Conservation (phyloP, 805 yeast genomes). For the Nakazawaea wyomingensis region DNA sequence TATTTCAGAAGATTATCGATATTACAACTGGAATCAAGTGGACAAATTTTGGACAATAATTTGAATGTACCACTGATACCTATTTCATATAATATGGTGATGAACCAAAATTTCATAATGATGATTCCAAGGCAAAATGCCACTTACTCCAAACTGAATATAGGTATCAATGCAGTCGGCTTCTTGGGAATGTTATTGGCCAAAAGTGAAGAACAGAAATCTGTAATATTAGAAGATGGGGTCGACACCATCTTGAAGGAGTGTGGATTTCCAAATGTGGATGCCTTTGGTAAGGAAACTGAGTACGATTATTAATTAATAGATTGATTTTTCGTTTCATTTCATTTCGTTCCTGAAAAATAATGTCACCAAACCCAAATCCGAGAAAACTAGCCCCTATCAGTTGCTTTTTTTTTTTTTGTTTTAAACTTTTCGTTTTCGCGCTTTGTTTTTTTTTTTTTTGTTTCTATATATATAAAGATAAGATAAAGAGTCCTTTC, state of each 20-base stretch:
- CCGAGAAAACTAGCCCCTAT: too few relatives aligned
- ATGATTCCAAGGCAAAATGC: slow-evolving; percentile 74
- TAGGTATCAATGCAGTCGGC: slow-evolving; percentile 79
- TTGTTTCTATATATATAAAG: too few relatives aligned
- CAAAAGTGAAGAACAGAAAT: slow-evolving; percentile 53
- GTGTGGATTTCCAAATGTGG: slow-evolving; percentile 63
- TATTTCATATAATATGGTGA: slow-evolving; percentile 72
- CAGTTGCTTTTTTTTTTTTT: too few relatives aligned
- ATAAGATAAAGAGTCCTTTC: too few relatives aligned
- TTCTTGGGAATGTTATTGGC: slow-evolving; percentile 74
- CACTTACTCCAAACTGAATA: slow-evolving; percentile 34
- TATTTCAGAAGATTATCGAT: slow-evolving; percentile 36
- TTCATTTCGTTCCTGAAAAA: too few relatives aligned
- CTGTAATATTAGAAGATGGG: slow-evolving; percentile 42
- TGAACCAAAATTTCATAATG: slow-evolving; percentile 82
- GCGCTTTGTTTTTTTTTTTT: too few relatives aligned
- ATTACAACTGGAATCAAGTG: slow-evolving; percentile 30
- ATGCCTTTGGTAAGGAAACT: slow-evolving; percentile 43
- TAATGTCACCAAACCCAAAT: too few relatives aligned
- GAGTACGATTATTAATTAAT: slow-evolving; percentile 53
- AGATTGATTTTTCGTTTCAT: not conserved
- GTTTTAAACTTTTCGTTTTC: too few relatives aligned
- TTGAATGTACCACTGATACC: slow-evolving; percentile 3
- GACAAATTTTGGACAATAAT: slow-evolving; percentile 24
- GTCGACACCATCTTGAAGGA: slow-evolving; percentile 50